Percentiles rank a stretch among this genome's conserved stretches.
phyloP scores from a whole-genome alignment of 257 asterid genomes.

The Solanum peruvianum region DNA sequence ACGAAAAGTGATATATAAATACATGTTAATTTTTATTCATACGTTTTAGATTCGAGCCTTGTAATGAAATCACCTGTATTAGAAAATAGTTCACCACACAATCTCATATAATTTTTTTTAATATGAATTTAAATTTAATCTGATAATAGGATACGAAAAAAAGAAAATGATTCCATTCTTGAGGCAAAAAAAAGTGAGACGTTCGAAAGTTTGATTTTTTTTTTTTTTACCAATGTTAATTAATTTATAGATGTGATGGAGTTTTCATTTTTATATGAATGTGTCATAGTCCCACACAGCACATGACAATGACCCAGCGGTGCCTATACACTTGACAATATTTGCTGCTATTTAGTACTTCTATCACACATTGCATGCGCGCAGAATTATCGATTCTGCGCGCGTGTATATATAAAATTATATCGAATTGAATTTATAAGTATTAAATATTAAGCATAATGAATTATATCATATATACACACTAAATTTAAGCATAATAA shows the following conservation, averaged over 20 bases:
- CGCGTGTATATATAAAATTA: neutral
- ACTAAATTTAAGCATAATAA: neutral
- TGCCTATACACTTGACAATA: neutral
- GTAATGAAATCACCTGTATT: neutral
- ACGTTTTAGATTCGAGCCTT: no score
- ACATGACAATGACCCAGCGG: neutral
- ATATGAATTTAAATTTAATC: neutral
- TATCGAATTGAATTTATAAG: neutral
- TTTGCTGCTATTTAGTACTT: neutral
- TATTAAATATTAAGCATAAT: neutral
- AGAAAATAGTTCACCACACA: neutral
- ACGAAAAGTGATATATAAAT: no score
- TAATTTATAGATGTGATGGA: neutral
- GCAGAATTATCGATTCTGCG: neutral
- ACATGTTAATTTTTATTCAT: no score
- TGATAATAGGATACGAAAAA: fast-evolving
- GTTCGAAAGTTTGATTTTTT: neutral
- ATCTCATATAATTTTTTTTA: no score
- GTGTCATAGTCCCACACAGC: neutral
- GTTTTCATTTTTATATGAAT: neutral
- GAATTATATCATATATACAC: neutral
- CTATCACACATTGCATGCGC: neutral
- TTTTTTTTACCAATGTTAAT: neutral
- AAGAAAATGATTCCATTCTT: neutral
- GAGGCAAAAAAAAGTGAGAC: neutral